A percentile compares a stretch with the other conserved stretches of the same genome.
phyloP scores from a whole-genome alignment of 768 basidiomycete genomes.

The Leccinum disarticulatum region DNA sequence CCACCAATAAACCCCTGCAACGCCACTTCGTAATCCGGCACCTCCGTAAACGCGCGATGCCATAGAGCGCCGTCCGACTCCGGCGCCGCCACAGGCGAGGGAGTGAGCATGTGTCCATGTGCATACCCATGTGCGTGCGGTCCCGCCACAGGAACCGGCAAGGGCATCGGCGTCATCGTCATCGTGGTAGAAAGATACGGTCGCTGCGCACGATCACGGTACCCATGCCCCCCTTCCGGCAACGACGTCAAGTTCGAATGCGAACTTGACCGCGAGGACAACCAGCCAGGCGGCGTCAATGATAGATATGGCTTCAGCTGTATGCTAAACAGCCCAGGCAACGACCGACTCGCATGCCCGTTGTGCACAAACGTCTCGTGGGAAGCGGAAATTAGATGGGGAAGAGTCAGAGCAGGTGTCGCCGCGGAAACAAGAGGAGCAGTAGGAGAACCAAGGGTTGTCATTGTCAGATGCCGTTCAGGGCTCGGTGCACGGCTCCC shows the following conservation, averaged over 20 bases:
- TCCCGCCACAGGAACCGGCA: background rate
- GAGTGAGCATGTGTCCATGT: conserved; percentile 1
- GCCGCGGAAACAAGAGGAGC: background rate
- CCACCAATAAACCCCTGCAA: conserved; percentile 88
- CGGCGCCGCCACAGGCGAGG: conserved; percentile 13
- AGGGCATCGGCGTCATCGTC: background rate
- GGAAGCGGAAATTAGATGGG: conserved; percentile 16
- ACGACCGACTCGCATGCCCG: conserved; percentile 48
- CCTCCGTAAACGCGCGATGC: conserved; percentile 67
- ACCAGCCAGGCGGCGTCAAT: conserved; percentile 44
- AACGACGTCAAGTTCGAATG: conserved; percentile 30
- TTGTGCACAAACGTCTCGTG: conserved; percentile 55
- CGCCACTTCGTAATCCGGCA: conserved; percentile 86
- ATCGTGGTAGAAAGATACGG: background rate
- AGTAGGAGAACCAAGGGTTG: background rate
- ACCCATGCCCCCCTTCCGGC: background rate
- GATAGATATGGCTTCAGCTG: conserved; percentile 62
- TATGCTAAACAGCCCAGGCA: conserved; percentile 52
- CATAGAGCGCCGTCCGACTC: conserved; percentile 40
- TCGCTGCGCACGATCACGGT: background rate
- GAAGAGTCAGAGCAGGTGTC: background rate
- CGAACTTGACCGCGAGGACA: conserved; percentile 38
- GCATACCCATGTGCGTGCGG: background rate
- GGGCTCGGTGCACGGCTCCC: conserved; percentile 58
- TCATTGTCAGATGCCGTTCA: conserved; percentile 38